Base-by-base conservation (phyloP, 2,329 filamentous ascomycete species). In the Microcyclospora pomicola region DNA sequence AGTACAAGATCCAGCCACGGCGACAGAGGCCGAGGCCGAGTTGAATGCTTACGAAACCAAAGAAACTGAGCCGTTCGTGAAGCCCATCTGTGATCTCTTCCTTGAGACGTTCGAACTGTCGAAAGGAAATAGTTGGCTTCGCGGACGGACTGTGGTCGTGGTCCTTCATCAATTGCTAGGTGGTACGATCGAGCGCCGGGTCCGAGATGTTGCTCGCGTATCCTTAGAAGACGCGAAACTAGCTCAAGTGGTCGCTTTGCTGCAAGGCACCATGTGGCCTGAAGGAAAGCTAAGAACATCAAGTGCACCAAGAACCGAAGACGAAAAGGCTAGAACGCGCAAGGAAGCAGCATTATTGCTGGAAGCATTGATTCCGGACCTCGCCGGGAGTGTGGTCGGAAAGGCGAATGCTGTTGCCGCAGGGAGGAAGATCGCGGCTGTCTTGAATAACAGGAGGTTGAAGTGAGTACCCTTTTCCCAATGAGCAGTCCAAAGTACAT, bases 81-180 rank as follows among this genome's bases (percentile, higher is more conserved):
- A 95, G 58, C 92, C 91, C 3, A 95, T 98, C 44, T 95, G 87
- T 60, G 91, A 98, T 59, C 79, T 98, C 42, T 98, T 98, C 62
- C 73, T 98, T 12, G 91, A 98, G 57, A 75, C 86, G 0, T 98
- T 98, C 54, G 87, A 94, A 54, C 72, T 98, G 30, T 93, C 95
- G 59, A 79, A 81, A 43, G 87, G 88, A 31, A 95, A 92, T 61
- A 96, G 93, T 59, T 98, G 91, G 92, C 75, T 98, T 3, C 82
- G 92, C 31, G 92, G 91, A 1, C 78, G 91, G 15, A 91, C 91
- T 0, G 91, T 96, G 1, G 88, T 98, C 4, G 86, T 98, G 9
- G 88, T 98, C 2, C 70, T 98, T 14, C 91, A 98, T 55, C 91
- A 98, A 59, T 73, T 98, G 5, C 75, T 98, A 1, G 91, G 91